Evolutionary conservation across 345 rosid genomes (phyloP).

Genomic region (Boechera divaricarpa): DNA sequence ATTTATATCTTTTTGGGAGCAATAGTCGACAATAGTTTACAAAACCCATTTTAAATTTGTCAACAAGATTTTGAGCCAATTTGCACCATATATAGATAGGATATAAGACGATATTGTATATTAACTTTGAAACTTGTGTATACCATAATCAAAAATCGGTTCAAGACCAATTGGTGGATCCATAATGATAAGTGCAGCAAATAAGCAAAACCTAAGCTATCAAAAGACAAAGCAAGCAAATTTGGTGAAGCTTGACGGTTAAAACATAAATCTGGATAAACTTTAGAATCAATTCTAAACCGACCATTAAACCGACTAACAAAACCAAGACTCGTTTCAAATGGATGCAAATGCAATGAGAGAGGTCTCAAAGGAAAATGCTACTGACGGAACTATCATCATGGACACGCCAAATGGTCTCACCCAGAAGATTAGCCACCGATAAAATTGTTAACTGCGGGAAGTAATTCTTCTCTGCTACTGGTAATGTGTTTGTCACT

Average conservation of each 20-base stretch:
- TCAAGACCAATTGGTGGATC: slow-evolving; percentile 13
- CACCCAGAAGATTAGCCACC: slow-evolving; percentile 78
- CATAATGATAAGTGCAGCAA: slow-evolving; percentile 17
- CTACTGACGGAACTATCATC: slow-evolving; percentile 84
- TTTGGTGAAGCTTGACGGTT: slow-evolving; percentile 20
- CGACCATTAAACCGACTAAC: slow-evolving; percentile 11
- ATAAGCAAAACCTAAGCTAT: slow-evolving; percentile 11
- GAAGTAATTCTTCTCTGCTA: slow-evolving; percentile 72
- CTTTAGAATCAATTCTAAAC: background rate
- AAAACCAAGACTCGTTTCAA: slow-evolving; percentile 22
- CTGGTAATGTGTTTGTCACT: slow-evolving; percentile 75
- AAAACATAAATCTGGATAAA: slow-evolving; percentile 1
- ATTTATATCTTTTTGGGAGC: no score
- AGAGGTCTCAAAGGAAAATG: slow-evolving; percentile 52
- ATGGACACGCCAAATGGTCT: slow-evolving; percentile 88
- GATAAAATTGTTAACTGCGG: slow-evolving; percentile 77
- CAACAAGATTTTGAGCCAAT: background rate
- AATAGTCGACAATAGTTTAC: background rate
- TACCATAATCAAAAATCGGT: slow-evolving; percentile 27
- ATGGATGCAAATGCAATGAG: slow-evolving; percentile 11
- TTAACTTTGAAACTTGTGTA: slow-evolving; percentile 2
- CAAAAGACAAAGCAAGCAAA: slow-evolving; percentile 4
- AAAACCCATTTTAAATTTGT: background rate
- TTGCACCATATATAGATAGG: background rate
- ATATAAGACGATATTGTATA: background rate